Conservation (phyloP, 345 rosid species). For the Eutrema japonicum region DNA sequence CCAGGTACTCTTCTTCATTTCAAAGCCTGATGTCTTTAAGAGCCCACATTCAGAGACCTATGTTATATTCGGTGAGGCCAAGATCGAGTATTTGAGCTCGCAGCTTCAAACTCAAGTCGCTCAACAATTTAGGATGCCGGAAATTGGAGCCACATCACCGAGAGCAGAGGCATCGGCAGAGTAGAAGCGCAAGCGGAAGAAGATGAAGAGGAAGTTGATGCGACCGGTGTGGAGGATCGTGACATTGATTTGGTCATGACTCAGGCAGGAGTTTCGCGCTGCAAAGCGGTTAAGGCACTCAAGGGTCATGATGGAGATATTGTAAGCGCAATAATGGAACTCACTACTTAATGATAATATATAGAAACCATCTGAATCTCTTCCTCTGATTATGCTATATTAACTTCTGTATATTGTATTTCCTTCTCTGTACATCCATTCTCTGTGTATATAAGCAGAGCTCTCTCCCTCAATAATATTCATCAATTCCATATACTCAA, state of each 20-base stretch:
- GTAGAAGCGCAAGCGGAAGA: slow-evolving; percentile 59
- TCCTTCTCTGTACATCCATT: no score
- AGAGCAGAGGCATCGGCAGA: slow-evolving; percentile 58
- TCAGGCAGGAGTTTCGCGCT: slow-evolving; percentile 73
- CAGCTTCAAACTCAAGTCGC: slow-evolving; percentile 93
- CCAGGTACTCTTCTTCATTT: slow-evolving; percentile 78
- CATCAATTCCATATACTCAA: no score
- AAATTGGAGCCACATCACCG: slow-evolving; percentile 57
- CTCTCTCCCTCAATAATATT: no score
- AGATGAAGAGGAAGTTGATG: slow-evolving; percentile 82
- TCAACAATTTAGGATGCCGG: slow-evolving; percentile 87
- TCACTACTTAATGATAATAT: slow-evolving; percentile 51
- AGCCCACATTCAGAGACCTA: slow-evolving; percentile 89
- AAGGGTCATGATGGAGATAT: slow-evolving; percentile 77
- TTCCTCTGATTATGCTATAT: no score
- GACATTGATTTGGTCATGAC: slow-evolving; percentile 87
- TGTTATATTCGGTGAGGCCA: slow-evolving; percentile 86
- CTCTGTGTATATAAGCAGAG: no score
- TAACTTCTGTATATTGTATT: no score
- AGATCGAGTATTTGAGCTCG: slow-evolving; percentile 91
- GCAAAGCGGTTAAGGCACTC: slow-evolving; percentile 84
- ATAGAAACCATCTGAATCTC: no score
- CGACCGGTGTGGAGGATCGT: slow-evolving; percentile 71
- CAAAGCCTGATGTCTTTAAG: slow-evolving; percentile 89
- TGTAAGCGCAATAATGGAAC: slow-evolving; percentile 94